Percentiles rank a stretch among this genome's conserved stretches.
Conservation (phyloP, 2,329 filamentous ascomycete species). For the Calycina herbarum region DNA sequence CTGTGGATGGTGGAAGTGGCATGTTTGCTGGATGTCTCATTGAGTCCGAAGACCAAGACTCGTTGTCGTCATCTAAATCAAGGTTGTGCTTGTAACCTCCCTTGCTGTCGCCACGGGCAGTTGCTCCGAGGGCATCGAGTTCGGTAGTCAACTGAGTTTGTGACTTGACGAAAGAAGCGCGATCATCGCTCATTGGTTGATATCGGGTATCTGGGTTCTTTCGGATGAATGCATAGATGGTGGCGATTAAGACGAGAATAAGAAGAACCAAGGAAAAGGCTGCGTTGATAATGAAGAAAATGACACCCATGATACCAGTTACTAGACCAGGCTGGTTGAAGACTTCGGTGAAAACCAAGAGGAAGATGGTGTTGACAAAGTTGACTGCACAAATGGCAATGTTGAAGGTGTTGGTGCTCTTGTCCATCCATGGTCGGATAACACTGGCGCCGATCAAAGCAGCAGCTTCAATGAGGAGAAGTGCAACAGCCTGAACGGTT, state of each 20-base stretch:
- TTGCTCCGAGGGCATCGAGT: constrained; percentile 84
- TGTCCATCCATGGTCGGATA: constrained; percentile 95
- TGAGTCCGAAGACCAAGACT: constrained; percentile 64
- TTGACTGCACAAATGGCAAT: constrained; percentile 88
- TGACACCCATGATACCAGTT: constrained; percentile 82
- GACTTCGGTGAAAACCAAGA: constrained; percentile 83
- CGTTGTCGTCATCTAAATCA: constrained; percentile 71
- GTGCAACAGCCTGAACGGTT: constrained; percentile 74
- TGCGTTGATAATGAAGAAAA: constrained; percentile 87
- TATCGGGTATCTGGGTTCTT: constrained; percentile 96
- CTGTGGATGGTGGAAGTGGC: constrained; percentile 35
- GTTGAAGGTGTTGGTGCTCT: constrained; percentile 96
- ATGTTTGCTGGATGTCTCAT: constrained; percentile 45
- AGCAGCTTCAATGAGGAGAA: constrained; percentile 79
- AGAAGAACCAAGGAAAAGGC: constrained; percentile 79
- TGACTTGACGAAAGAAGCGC: constrained; percentile 96
- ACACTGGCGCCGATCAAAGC: constrained; percentile 77
- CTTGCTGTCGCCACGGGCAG: constrained; percentile 78
- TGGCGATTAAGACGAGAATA: constrained; percentile 77
- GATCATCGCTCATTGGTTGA: constrained; percentile 94
- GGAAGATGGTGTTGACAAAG: constrained; percentile 86
- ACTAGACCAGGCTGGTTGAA: constrained; percentile 83
- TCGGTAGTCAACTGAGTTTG: constrained; percentile 86
- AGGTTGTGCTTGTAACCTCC: constrained; percentile 55
- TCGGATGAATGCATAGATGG: constrained; percentile 76